Evolutionary conservation across 2,329 filamentous ascomycete species (phyloP).

Genomic region (Lecanicillium sp.): DNA sequence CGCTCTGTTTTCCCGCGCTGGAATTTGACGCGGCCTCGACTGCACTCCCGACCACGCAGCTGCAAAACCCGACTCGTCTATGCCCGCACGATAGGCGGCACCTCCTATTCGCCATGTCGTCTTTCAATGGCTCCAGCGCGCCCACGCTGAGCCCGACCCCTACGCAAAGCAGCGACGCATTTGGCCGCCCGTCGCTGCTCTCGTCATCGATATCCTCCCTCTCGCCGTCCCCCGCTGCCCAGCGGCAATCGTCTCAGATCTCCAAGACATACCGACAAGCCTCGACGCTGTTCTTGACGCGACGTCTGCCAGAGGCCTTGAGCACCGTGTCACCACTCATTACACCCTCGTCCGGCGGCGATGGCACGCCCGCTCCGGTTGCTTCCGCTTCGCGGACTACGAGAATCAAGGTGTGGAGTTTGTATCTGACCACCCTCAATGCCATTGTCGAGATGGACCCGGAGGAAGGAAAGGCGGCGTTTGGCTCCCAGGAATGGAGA

Average conservation of each 20-base stretch:
- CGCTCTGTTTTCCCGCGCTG: too few relatives aligned
- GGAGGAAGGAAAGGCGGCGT: slow-evolving; percentile 82
- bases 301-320: slow-evolving; percentile 82
- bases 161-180: slow-evolving; percentile 27
- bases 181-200: slow-evolving; percentile 46
- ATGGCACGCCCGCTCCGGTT: slow-evolving; percentile 61
- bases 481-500: slow-evolving; percentile 82
- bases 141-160: slow-evolving; percentile 33
- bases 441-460: slow-evolving; percentile 81
- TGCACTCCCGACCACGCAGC: neutral
- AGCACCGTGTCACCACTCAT: slow-evolving; percentile 80
- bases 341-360: slow-evolving; percentile 42
- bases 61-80: neutral
- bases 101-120: slow-evolving; percentile 28
- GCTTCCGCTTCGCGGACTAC: slow-evolving; percentile 73
- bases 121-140: slow-evolving; percentile 34
- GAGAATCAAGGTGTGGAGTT: slow-evolving; percentile 91
- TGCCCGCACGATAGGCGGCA: neutral
- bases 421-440: slow-evolving; percentile 91
- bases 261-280: slow-evolving; percentile 93
- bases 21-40: too few relatives aligned
- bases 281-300: slow-evolving; percentile 88
- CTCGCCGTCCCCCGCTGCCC: slow-evolving; percentile 46
- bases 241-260: slow-evolving; percentile 63
- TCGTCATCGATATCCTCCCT: slow-evolving; percentile 64